Conservation (phyloP, 176 grass and related monocot genomes). For the Tillandsia leiboldiana region DNA sequence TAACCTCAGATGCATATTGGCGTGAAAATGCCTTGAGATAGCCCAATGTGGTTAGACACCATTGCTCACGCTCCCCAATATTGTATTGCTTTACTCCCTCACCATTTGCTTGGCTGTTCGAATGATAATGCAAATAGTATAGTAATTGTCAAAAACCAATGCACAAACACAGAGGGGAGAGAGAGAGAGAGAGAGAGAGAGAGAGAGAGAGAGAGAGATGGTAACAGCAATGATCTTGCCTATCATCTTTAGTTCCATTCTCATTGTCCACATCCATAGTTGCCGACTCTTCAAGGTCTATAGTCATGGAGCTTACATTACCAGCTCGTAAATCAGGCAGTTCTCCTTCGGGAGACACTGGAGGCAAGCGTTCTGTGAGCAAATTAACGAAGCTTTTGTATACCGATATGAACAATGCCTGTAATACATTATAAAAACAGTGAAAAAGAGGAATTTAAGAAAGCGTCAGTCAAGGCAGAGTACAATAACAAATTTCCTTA, state of each 20-base stretch:
- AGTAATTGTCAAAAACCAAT: background rate
- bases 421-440: slow-evolving; percentile 14
- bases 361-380: slow-evolving; percentile 64
- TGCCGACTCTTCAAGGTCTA: slow-evolving; percentile 41
- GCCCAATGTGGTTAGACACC: slow-evolving; percentile 85
- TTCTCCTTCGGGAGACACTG: slow-evolving; percentile 71
- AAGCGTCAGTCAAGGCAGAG: background rate
- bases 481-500: no score
- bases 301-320: slow-evolving; percentile 19
- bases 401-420: slow-evolving; percentile 61
- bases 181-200: no score
- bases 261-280: slow-evolving; percentile 81
- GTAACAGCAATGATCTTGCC: slow-evolving; percentile 31
- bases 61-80: slow-evolving; percentile 80
- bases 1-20: slow-evolving; percentile 91
- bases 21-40: slow-evolving; percentile 94
- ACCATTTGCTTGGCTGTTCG: slow-evolving; percentile 51
- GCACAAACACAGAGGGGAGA: background rate
- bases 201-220: background rate
- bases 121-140: slow-evolving; percentile 8
- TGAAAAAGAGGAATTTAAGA: background rate
- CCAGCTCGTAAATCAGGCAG: slow-evolving; percentile 59
- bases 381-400: slow-evolving; percentile 76
- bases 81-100: slow-evolving; percentile 37
- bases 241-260: slow-evolving; percentile 48